Evolutionary conservation across 192 early-diverging fungal genomes (phyloP), one percentile per base, ranked within the genome.

Genomic region (Mortierella claussenii): DNA sequence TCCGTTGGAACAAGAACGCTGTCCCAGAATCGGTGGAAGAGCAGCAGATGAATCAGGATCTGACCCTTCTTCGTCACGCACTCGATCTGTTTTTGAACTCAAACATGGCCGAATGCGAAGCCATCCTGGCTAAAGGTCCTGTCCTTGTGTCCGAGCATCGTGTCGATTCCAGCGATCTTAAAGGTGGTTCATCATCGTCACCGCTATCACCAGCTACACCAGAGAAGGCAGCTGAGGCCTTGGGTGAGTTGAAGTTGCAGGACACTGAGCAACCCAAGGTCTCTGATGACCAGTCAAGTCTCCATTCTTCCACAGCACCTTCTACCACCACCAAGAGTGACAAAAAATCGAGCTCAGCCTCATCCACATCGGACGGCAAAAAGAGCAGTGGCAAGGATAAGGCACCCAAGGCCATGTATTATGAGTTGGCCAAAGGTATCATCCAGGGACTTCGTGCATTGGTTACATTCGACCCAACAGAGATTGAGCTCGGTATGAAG

Each of bases 41-140:
- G 15, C 80, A 79, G 42, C 80, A 79, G 45, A 66, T 91, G 59
- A 81, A 86, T 55, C 46, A 68, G 28, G 94, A 95, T 78, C 60
- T 91, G 36, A 51, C 64, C 37, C 62, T 91, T 48, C 78, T 88
- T 51, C 80, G 88, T 59, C 64, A 79, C 10, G 89, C 87, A 0
- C 67, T 97, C 40, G 89, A 91, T 63, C 69, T 93, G 37, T 95
- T 97, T 69, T 65, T 97, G 31, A 86, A 93, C 69, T 93, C 91
- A 0, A 81, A 83, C 42, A 90, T 97, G 76, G 80, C 84, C 8
- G 86, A 89, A 37, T 80, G 89, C 17, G 93, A 94, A 57, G 73
- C 60, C 8, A 71, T 90, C 8, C 60, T 95, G 47, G 65, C 65
- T 7, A 40, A 28, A 26, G 73, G 73, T 17, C 64, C 59, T 28